Percentiles rank a stretch among this genome's conserved stretches.
Conservation (phyloP, 2,329 filamentous ascomycete species). For the Fusarium torreyae region DNA sequence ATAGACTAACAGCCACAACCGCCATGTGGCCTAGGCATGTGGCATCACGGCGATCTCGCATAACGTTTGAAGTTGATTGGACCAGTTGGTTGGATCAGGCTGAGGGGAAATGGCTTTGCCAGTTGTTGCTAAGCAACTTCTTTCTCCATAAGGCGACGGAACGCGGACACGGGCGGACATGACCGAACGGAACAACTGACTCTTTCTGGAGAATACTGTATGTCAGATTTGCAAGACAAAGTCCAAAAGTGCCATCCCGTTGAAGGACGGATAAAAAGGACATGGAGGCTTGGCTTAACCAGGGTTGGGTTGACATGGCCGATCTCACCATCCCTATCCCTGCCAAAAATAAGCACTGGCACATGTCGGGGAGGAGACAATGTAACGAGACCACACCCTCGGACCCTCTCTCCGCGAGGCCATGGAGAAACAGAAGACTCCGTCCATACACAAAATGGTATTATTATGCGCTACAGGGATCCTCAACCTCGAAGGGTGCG, state of each 20-base stretch:
- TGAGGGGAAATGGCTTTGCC: neutral
- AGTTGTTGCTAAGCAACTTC: neutral
- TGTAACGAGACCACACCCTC: conserved; percentile 39
- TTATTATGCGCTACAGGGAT: conserved; percentile 37
- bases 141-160: neutral
- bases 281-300: conserved; percentile 30
- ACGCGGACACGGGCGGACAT: conserved; percentile 26
- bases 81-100: conserved; percentile 12
- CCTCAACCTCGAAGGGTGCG: conserved; percentile 35
- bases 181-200: conserved; percentile 16
- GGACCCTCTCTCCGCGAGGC: conserved; percentile 37
- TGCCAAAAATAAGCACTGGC: conserved; percentile 43
- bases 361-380: conserved; percentile 28
- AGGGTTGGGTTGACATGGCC: conserved; percentile 31
- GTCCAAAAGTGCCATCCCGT: conserved; percentile 36
- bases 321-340: conserved; percentile 42
- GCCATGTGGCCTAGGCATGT: conserved; percentile 13
- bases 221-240: conserved; percentile 23
- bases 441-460: conserved; percentile 5
- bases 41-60: conserved; percentile 23
- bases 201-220: conserved; percentile 28
- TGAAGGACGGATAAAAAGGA: conserved; percentile 19
- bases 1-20: conserved; percentile 20
- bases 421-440: conserved; percentile 29
- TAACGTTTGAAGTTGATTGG: conserved; percentile 9